Conservation (phyloP, 345 rosid genomes). For the Populus deltoides region DNA sequence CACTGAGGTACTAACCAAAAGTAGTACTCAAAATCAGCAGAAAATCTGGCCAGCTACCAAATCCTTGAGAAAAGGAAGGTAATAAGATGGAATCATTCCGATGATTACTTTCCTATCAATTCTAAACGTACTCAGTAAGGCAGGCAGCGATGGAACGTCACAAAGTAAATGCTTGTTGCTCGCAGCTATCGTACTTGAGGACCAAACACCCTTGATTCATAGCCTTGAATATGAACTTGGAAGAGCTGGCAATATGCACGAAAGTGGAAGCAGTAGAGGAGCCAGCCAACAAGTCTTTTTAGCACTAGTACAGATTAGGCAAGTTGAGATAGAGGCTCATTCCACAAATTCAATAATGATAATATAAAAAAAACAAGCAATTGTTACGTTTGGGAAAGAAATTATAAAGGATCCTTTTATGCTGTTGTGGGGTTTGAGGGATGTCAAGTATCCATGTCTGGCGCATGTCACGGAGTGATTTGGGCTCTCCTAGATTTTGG, state of each 20-base stretch:
- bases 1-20: not conserved
- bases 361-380: not conserved
- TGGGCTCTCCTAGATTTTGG: slow-evolving; percentile 5
- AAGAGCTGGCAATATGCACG: not conserved
- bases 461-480: slow-evolving; percentile 21
- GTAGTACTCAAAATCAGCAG: not conserved
- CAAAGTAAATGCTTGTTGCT: not conserved
- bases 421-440: not conserved
- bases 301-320: not conserved
- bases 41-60: slow-evolving; percentile 3
- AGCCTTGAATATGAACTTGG: not conserved
- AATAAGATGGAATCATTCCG: slow-evolving; percentile 9
- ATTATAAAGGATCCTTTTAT: not conserved
- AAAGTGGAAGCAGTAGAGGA: not conserved
- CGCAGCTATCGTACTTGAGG: not conserved
- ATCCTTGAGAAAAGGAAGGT: slow-evolving; percentile 1
- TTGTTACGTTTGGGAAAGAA: not conserved
- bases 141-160: not conserved
- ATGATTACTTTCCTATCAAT: slow-evolving; percentile 12
- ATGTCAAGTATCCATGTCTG: not conserved
- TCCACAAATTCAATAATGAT: not conserved
- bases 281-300: not conserved
- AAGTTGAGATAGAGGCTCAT: not conserved
- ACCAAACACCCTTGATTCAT: not conserved
- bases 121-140: slow-evolving; percentile 5